These are phyloP conservation scores for Lathyrus sativus DNA, from an alignment of 306 rosid species.

Conservation along the genomic window DNA sequence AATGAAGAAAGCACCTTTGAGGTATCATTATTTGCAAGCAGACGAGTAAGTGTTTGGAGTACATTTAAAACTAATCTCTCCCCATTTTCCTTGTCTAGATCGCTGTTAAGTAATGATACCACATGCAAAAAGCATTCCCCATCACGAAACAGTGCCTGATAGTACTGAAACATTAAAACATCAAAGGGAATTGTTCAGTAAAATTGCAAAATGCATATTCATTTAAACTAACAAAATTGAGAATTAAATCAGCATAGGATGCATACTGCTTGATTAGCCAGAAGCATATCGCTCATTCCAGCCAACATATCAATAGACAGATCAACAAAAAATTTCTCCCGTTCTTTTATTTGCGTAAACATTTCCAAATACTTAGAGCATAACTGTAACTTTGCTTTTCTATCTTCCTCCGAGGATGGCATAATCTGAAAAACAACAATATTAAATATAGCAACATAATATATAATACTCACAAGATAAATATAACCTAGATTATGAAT, in stretches of 20 bases:
- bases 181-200: constrained; percentile 32
- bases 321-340: constrained; percentile 65
- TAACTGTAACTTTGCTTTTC: constrained; percentile 70
- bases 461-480: constrained; percentile 32
- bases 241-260: constrained; percentile 32
- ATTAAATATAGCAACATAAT: constrained; percentile 3
- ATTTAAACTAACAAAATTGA: constrained; percentile 27
- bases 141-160: constrained; percentile 88
- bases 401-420: constrained; percentile 73
- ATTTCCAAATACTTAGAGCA: constrained; percentile 89
- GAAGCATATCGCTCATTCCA: constrained; percentile 80
- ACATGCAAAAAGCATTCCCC: constrained; percentile 98
- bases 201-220: constrained; percentile 27
- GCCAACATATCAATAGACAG: constrained; percentile 77
- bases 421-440: constrained; percentile 52
- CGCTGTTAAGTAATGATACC: constrained; percentile 87
- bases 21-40: constrained; percentile 79
- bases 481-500: constrained; percentile 27
- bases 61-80: constrained; percentile 85
- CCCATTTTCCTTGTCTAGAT: constrained; percentile 61
- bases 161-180: constrained; percentile 67
- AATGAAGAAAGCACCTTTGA: constrained; percentile 67
- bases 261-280: constrained; percentile 68
- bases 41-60: constrained; percentile 83
- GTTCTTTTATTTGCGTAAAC: constrained; percentile 85